A percentile compares a stretch with the other conserved stretches of the same genome.
phyloP scores from a whole-genome alignment of 176 grass and related monocot species.

The Bonia amplexicaulis region DNA sequence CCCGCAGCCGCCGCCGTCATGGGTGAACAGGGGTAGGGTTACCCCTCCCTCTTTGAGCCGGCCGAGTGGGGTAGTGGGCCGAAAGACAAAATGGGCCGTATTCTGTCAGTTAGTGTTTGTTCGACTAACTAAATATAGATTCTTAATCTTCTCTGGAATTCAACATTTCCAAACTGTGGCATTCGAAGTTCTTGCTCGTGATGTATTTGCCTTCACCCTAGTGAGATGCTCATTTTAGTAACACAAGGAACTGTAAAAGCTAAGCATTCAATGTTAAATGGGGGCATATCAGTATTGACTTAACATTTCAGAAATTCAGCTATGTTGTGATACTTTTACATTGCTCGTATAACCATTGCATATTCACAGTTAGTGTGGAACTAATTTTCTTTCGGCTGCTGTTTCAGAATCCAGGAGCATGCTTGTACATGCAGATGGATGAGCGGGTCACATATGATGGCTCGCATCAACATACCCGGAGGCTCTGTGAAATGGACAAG shows the following conservation, averaged over 20 bases:
- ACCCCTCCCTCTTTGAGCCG: too few relatives aligned
- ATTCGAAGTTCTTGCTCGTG: slow-evolving; percentile 3
- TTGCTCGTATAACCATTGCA: background rate
- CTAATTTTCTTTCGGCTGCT: slow-evolving; percentile 18
- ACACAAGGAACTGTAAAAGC: background rate
- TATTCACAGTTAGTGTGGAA: background rate
- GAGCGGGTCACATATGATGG: slow-evolving; percentile 71
- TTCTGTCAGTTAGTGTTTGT: background rate
- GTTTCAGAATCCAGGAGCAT: slow-evolving; percentile 84
- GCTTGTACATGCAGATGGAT: slow-evolving; percentile 83
- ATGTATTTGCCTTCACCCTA: background rate
- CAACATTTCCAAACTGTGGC: background rate
- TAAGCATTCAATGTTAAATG: background rate
- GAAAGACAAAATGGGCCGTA: too few relatives aligned
- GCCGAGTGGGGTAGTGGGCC: too few relatives aligned
- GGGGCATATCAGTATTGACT: background rate
- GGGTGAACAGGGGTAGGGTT: too few relatives aligned
- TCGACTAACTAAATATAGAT: background rate
- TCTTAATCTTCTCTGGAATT: background rate
- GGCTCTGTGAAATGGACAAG: slow-evolving; percentile 63
- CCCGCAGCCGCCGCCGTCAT: too few relatives aligned
- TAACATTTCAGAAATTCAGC: background rate
- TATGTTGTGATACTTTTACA: background rate
- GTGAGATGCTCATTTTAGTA: slow-evolving; percentile 6
- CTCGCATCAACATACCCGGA: slow-evolving; percentile 75